Evolutionary conservation across 208 protist genomes (phyloP).

Genomic region (Phytomonas sp.): DNA sequence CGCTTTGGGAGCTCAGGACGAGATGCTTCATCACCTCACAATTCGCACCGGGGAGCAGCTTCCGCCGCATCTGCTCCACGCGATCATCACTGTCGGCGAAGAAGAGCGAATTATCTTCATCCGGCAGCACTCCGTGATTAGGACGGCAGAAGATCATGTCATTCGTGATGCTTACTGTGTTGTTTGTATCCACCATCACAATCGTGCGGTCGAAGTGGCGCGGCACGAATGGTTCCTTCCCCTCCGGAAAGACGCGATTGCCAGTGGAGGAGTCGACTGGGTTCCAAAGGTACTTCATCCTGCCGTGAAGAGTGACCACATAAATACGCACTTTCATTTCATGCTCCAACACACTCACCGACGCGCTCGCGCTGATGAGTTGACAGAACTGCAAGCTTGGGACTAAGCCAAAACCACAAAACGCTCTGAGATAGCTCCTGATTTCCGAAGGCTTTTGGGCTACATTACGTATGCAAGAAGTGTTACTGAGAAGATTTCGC

Average conservation of each 20-base stretch:
- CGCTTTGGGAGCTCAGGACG: slow-evolving; percentile 25
- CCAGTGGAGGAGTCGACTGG: slow-evolving; percentile 24
- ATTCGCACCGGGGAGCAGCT: slow-evolving; percentile 31
- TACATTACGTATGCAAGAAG: slow-evolving; percentile 38
- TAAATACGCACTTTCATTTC: slow-evolving; percentile 51
- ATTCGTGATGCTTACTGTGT: slow-evolving; percentile 42
- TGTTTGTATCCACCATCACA: slow-evolving; percentile 24
- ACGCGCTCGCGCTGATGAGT: slow-evolving; percentile 59
- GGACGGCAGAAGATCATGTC: slow-evolving; percentile 80
- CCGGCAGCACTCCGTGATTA: slow-evolving; percentile 49
- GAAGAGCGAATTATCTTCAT: slow-evolving; percentile 58
- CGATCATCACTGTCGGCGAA: slow-evolving; percentile 44
- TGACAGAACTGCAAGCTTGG: slow-evolving; percentile 29
- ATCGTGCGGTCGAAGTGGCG: slow-evolving; percentile 83
- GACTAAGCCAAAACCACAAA: slow-evolving; percentile 19
- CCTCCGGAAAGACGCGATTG: slow-evolving; percentile 25
- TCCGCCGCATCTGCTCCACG: slow-evolving; percentile 56
- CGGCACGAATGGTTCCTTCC: slow-evolving; percentile 39
- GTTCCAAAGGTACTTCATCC: slow-evolving; percentile 58
- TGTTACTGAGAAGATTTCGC: slow-evolving; percentile 62
- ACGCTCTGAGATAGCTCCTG: slow-evolving; percentile 24
- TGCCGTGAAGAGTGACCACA: slow-evolving; percentile 73
- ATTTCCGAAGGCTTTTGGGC: slow-evolving; percentile 37
- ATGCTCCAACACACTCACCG: slow-evolving; percentile 41
- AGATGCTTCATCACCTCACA: slow-evolving; percentile 49